These are phyloP conservation scores for Trichoderma erinaceum DNA, from an alignment of 495 filamentous ascomycete species.

Conservation along the genomic window DNA sequence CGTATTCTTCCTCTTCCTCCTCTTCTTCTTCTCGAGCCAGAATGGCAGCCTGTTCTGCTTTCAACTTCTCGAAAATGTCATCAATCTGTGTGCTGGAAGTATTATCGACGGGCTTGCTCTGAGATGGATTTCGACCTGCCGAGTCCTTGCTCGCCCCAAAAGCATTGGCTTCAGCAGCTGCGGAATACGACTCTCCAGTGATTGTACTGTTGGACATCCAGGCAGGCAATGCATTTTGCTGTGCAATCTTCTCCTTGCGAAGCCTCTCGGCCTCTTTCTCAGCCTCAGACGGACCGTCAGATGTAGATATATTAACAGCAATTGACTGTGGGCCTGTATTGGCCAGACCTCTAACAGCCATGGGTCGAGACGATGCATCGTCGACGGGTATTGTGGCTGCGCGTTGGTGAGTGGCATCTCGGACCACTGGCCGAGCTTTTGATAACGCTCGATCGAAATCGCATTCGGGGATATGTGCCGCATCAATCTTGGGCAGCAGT, in stretches of 20 bases:
- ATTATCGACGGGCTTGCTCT: constrained; percentile 33
- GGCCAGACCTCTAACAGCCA: constrained; percentile 63
- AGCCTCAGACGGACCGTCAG: constrained; percentile 65
- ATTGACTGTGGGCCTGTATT: constrained; percentile 66
- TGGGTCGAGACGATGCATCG: constrained; percentile 41
- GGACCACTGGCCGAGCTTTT: constrained; percentile 51
- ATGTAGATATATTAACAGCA: constrained; percentile 69
- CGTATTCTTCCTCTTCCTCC: constrained; percentile 42
- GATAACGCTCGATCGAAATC: constrained; percentile 74
- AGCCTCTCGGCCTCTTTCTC: constrained; percentile 67
- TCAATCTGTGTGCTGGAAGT: constrained; percentile 39
- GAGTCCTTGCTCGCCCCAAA: constrained; percentile 45
- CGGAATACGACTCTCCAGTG: constrained; percentile 32
- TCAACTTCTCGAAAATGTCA: constrained; percentile 47
- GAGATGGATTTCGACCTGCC: constrained; percentile 38
- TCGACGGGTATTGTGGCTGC: constrained; percentile 48
- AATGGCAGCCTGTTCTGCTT: constrained; percentile 46
- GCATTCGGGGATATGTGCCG: constrained; percentile 73
- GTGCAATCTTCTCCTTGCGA: constrained; percentile 65
- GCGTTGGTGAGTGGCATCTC: constrained; percentile 56
- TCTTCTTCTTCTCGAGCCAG: constrained; percentile 35
- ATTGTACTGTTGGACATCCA: constrained; percentile 92
- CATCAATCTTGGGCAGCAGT: constrained; percentile 80
- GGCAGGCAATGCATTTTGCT: constrained; percentile 78
- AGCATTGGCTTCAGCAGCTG: constrained; percentile 30